These are phyloP conservation scores for Spizellomyces sp. DNA, from an alignment of 192 early-diverging fungal species.

Conservation along the genomic window DNA sequence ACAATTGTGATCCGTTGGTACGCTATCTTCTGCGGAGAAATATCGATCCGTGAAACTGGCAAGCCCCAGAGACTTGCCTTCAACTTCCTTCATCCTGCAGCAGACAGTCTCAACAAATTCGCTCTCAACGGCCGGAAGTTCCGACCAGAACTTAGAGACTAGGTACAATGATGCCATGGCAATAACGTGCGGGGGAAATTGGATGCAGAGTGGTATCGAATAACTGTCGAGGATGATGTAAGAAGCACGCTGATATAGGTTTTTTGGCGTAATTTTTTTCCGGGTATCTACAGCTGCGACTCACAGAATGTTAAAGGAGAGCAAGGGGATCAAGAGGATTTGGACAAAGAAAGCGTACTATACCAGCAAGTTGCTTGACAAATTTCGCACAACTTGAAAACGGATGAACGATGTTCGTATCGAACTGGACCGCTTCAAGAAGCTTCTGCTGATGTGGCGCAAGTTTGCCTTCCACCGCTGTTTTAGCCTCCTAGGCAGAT, in stretches of 20 bases:
- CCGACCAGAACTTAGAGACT: slow-evolving; percentile 3
- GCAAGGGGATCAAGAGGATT: too few relatives aligned
- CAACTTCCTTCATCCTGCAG: slow-evolving; percentile 11
- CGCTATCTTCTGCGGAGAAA: not conserved
- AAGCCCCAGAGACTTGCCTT: slow-evolving; percentile 1
- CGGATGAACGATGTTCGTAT: slow-evolving; percentile 25
- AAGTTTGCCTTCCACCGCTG: slow-evolving; percentile 14
- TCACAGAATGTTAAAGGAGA: too few relatives aligned
- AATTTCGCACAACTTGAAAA: slow-evolving; percentile 9
- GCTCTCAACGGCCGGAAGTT: not conserved
- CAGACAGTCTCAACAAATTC: not conserved
- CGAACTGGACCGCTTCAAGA: slow-evolving; percentile 26
- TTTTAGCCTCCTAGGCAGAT: slow-evolving; percentile 9
- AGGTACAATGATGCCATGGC: slow-evolving; percentile 24
- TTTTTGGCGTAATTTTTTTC: not conserved
- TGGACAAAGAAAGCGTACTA: not conserved
- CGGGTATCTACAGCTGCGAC: too few relatives aligned
- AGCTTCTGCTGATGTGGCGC: slow-evolving; percentile 29
- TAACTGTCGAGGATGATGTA: slow-evolving; percentile 15
- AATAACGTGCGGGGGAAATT: slow-evolving; percentile 31
- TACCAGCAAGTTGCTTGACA: slow-evolving; percentile 13
- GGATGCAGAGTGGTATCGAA: slow-evolving; percentile 24
- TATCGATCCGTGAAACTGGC: too few relatives aligned
- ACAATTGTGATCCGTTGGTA: not conserved
- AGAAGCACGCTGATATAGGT: not conserved